Conservation (phyloP, 2,329 filamentous ascomycete species). For the Clonostachys rosea region DNA sequence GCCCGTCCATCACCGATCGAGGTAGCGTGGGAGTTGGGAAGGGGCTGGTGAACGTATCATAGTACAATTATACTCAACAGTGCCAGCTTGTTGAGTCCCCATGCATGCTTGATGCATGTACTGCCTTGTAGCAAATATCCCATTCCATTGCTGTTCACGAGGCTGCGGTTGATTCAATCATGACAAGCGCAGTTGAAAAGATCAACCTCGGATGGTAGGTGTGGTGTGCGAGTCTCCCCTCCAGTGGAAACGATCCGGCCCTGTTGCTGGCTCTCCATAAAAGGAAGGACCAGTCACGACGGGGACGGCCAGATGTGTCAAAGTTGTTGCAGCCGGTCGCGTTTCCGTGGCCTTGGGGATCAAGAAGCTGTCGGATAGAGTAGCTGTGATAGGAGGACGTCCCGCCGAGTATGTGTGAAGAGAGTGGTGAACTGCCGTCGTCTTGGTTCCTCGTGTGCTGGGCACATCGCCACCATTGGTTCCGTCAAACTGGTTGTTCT, state of each 20-base stretch:
- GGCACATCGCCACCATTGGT: background rate
- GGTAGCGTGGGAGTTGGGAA: background rate
- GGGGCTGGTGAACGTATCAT: background rate
- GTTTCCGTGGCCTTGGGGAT: conserved; percentile 27
- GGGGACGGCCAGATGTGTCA: conserved; percentile 26
- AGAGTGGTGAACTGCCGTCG: background rate
- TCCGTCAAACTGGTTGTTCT: conserved; percentile 2
- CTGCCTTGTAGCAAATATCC: too few relatives aligned
- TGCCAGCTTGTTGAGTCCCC: background rate
- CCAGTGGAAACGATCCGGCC: conserved; percentile 40
- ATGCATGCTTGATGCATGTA: background rate
- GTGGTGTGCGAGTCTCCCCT: conserved; percentile 40
- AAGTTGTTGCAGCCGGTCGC: conserved; percentile 31
- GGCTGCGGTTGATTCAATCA: too few relatives aligned
- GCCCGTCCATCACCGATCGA: background rate
- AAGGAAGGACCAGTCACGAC: too few relatives aligned
- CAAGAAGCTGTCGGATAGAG: background rate
- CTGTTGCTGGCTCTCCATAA: conserved; percentile 28
- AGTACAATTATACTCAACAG: background rate
- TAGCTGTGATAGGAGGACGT: background rate
- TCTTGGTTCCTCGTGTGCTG: background rate
- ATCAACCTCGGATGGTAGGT: conserved; percentile 41
- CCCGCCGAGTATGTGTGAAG: background rate
- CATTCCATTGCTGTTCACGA: too few relatives aligned
- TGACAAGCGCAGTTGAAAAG: too few relatives aligned